phyloP scores from a whole-genome alignment of 176 grass and related monocot genomes.

The Hordeum vulgare region MorexV3_pseudomolecules_assembly NC_058521.1:609811588-609812087 shows the following conservation, averaged over 20 bases:
- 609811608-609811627: constrained; percentile 69
- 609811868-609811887: constrained; percentile 79
- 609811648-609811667: constrained; percentile 57
- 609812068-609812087: constrained; percentile 87
- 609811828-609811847: neutral
- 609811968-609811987: constrained; percentile 17
- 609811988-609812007: constrained; percentile 54
- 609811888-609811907: constrained; percentile 75
- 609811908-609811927: constrained; percentile 44
- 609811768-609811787: constrained; percentile 13
- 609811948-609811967: constrained; percentile 30
- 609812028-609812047: constrained; percentile 72
- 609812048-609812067: constrained; percentile 75
- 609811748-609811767: constrained; percentile 57
- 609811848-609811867: constrained; percentile 55
- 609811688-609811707: constrained; percentile 62
- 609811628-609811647: constrained; percentile 62
- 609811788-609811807: neutral
- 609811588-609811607: constrained; percentile 11
- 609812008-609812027: constrained; percentile 58
- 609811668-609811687: constrained; percentile 30
- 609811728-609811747: constrained; percentile 49
- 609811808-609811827: constrained; percentile 23
- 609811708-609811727: constrained; percentile 81
- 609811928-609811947: constrained; percentile 23